phyloP scores from a whole-genome alignment of 2,329 filamentous ascomycete genomes.

The Escovopsis sp. region DNA sequence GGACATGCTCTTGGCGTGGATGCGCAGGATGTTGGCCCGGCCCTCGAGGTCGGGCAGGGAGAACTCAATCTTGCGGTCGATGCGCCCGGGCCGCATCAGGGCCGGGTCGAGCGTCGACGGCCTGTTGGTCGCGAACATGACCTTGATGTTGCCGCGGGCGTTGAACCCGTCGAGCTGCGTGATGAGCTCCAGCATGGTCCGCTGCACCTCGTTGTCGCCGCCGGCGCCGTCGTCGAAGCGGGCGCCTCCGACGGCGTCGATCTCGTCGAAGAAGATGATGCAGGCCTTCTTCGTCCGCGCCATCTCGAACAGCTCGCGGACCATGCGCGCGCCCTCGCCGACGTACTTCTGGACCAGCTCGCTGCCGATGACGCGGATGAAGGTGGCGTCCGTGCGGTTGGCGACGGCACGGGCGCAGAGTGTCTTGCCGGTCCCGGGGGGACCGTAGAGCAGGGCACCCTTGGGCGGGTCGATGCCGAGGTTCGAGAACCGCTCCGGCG shows the following conservation, averaged over 20 bases:
- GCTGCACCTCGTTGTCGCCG: slow-evolving; percentile 93
- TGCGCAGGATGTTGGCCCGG: slow-evolving; percentile 90
- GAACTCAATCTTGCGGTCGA: slow-evolving; percentile 98
- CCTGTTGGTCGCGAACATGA: slow-evolving; percentile 98
- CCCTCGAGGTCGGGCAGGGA: slow-evolving; percentile 93
- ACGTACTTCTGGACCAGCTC: slow-evolving; percentile 99
- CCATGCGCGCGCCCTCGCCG: slow-evolving; percentile 95
- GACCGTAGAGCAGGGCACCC: slow-evolving; percentile 89
- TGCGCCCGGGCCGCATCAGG: slow-evolving; percentile 91
- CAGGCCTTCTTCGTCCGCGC: slow-evolving; percentile 98
- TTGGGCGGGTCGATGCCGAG: slow-evolving; percentile 99
- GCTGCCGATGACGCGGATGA: slow-evolving; percentile 95
- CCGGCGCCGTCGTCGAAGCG: slow-evolving; percentile 94
- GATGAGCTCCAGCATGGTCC: slow-evolving; percentile 96
- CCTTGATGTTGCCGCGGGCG: slow-evolving; percentile 93
- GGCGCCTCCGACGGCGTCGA: slow-evolving; percentile 88
- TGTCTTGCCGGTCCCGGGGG: slow-evolving; percentile 97
- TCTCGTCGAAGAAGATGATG: slow-evolving; percentile 96
- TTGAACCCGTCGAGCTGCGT: slow-evolving; percentile 96
- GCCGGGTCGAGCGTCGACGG: slow-evolving; percentile 93
- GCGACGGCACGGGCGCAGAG: slow-evolving; percentile 94
- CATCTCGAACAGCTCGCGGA: slow-evolving; percentile 98
- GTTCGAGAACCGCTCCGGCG: slow-evolving; percentile 92
- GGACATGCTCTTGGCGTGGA: slow-evolving; percentile 99
- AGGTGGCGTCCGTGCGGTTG: slow-evolving; percentile 95